phyloP scores from a whole-genome alignment of 1,284 basidiomycete genomes.

The Trametes polyzona region DNA sequence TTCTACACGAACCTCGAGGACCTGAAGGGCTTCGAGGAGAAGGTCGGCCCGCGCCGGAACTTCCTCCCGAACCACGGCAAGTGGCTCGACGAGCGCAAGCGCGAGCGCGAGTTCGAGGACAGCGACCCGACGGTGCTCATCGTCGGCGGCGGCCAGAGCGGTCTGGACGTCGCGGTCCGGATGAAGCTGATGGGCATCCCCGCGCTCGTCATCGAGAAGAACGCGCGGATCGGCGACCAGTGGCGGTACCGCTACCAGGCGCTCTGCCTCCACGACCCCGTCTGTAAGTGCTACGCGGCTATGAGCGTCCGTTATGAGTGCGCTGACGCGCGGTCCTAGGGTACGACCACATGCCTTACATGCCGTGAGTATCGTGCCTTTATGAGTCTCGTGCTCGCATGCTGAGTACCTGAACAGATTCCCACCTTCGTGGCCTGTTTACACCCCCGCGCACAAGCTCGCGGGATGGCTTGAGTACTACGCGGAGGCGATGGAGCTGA shows the following conservation, averaged over 20 bases:
- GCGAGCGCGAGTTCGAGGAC: constrained; percentile 46
- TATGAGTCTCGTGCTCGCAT: background rate
- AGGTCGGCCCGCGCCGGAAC: constrained; percentile 43
- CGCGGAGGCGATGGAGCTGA: constrained; percentile 64
- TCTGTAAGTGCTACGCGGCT: constrained; percentile 48
- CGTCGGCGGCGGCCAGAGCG: constrained; percentile 70
- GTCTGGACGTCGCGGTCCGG: constrained; percentile 61
- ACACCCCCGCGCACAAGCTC: constrained; percentile 61
- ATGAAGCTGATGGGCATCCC: constrained; percentile 57
- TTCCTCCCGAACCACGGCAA: constrained; percentile 45
- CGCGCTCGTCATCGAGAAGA: constrained; percentile 57
- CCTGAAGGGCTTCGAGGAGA: constrained; percentile 54
- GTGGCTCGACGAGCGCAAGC: constrained; percentile 43
- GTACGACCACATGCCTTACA: constrained; percentile 62
- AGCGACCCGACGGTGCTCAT: constrained; percentile 52
- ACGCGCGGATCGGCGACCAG: constrained; percentile 56
- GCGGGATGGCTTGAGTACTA: constrained; percentile 74
- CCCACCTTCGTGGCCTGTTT: constrained; percentile 66
- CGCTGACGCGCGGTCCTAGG: constrained; percentile 35
- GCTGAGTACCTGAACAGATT: constrained; percentile 42
- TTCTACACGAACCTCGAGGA: constrained; percentile 66
- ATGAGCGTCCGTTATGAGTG: background rate
- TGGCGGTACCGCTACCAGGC: constrained; percentile 65
- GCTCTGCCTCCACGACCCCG: constrained; percentile 65
- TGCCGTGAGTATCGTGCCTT: constrained; percentile 30